These are phyloP conservation scores for Phoenix dactylifera DNA, from an alignment of 176 grass and related monocot species.

Conservation along the genomic window DNA sequence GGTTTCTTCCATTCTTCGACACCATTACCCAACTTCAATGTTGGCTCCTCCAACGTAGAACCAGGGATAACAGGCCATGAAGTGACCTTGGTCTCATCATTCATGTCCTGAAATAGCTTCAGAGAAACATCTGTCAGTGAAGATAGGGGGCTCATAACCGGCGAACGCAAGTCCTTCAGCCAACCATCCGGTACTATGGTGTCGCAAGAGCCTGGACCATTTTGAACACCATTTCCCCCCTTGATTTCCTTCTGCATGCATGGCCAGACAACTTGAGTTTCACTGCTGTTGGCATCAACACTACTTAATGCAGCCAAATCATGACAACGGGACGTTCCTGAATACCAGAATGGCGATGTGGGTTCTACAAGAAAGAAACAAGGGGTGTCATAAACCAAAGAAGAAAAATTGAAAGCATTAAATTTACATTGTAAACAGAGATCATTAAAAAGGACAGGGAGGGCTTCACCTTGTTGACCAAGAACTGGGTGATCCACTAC, in stretches of 20 bases:
- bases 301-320: conserved; percentile 26
- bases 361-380: conserved; percentile 27
- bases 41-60: conserved; percentile 21
- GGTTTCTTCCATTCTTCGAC: conserved; percentile 30
- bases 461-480: background rate
- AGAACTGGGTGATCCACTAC: background rate
- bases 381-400: background rate
- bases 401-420: background rate
- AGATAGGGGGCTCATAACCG: conserved; percentile 22
- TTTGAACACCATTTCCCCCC: conserved; percentile 24
- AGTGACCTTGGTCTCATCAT: conserved; percentile 12
- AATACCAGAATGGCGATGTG: conserved; percentile 38
- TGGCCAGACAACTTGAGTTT: conserved; percentile 35
- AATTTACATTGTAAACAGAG: background rate
- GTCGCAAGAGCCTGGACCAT: conserved; percentile 32
- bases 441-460: background rate
- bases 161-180: conserved; percentile 39
- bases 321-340: conserved; percentile 33
- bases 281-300: conserved; percentile 28
- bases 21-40: conserved; percentile 17
- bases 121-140: conserved; percentile 26
- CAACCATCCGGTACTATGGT: conserved; percentile 26
- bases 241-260: conserved; percentile 7
- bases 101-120: conserved; percentile 35
- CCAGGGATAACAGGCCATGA: conserved; percentile 6